Conservation (phyloP, 177 flowering plant genomes). For the Vitis hybrid region DNA sequence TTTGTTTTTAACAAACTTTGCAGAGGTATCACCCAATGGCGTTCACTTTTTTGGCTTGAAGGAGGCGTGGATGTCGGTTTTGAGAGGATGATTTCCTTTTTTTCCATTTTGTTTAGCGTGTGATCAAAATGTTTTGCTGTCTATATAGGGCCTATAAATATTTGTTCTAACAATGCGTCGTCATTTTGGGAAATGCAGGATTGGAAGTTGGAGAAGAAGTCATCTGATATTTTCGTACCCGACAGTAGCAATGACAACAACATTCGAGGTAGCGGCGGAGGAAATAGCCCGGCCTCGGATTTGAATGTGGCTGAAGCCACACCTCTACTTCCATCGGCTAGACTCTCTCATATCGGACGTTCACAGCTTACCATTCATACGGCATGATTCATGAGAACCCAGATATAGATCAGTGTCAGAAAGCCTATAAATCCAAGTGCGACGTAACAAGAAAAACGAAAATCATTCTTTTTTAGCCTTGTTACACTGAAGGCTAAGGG, state of each 20-base stretch:
- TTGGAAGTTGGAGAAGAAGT: conserved; percentile 81
- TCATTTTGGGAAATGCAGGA: conserved; percentile 39
- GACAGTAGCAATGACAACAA: conserved; percentile 25
- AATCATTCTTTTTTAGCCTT: conserved; percentile 1
- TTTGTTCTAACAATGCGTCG: background rate
- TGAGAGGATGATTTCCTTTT: no score
- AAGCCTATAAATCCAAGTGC: background rate
- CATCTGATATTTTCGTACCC: conserved; percentile 61
- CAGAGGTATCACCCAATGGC: no score
- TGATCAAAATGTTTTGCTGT: no score
- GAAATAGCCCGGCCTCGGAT: conserved; percentile 33
- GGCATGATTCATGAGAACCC: conserved; percentile 18
- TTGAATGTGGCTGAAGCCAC: conserved; percentile 66
- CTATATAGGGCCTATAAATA: background rate
- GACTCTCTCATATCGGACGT: conserved; percentile 78
- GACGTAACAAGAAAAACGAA: background rate
- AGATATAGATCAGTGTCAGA: background rate
- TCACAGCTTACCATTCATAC: conserved; percentile 46
- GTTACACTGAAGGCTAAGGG: background rate
- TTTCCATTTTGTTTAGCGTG: no score
- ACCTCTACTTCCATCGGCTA: conserved; percentile 63
- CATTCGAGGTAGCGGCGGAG: conserved; percentile 32
- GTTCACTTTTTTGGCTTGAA: no score
- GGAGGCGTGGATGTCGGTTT: no score
- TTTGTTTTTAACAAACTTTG: no score